Evolutionary conservation across 2,329 filamentous ascomycete genomes (phyloP).

Genomic region (Ilyonectria sp.): DNA sequence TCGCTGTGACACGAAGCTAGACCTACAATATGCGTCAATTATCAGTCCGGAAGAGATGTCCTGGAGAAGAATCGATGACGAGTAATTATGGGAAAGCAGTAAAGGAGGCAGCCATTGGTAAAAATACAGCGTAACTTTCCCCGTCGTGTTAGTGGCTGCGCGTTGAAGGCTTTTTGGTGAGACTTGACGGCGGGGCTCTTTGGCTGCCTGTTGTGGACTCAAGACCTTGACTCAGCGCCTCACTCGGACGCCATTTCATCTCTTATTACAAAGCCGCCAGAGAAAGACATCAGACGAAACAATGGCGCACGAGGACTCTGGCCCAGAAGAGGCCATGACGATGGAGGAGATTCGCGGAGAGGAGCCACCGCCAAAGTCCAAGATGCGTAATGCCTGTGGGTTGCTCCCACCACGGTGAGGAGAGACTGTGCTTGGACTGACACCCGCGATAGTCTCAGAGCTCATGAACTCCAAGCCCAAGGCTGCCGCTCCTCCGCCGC

Average conservation of each 20-base stretch:
- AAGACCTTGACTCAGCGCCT: neutral
- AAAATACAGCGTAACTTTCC: neutral
- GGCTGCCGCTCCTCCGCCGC: constrained; percentile 41
- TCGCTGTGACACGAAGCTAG: no score
- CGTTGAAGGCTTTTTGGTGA: constrained; percentile 9
- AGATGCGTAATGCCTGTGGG: constrained; percentile 61
- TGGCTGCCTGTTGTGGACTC: constrained; percentile 22
- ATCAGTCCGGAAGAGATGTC: no score
- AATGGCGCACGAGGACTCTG: constrained; percentile 48
- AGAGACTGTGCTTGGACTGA: constrained; percentile 23
- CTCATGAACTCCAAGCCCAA: constrained; percentile 58
- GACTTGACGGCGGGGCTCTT: constrained; percentile 38
- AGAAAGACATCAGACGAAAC: neutral
- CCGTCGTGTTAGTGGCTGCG: constrained; percentile 4
- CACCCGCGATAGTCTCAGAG: constrained; percentile 38
- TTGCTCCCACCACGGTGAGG: neutral
- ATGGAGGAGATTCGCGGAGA: constrained; percentile 58
- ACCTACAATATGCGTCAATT: no score
- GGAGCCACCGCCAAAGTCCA: constrained; percentile 44
- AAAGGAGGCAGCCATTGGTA: no score
- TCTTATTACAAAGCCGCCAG: neutral
- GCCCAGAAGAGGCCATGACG: constrained; percentile 59
- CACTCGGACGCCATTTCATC: neutral
- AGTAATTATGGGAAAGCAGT: no score
- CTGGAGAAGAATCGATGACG: no score